Evolutionary conservation across 192 early-diverging fungal species (phyloP).

Genomic region (Coemansia sp.): DNA sequence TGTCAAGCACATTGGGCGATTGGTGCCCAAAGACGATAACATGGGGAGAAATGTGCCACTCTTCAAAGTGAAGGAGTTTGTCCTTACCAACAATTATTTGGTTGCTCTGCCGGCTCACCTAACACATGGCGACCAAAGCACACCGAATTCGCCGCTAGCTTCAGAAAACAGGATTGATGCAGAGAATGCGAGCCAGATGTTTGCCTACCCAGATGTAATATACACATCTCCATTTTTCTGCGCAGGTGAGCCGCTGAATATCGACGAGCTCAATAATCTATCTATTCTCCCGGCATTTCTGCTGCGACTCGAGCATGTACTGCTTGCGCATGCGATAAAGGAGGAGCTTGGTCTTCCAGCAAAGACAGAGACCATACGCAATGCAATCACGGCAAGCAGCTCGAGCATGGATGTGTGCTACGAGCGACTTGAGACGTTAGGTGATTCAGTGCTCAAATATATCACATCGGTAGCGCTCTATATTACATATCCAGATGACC

Average conservation of each 20-base stretch:
- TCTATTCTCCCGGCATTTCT: constrained; percentile 66
- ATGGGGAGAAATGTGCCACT: constrained; percentile 28
- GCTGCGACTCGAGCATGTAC: constrained; percentile 58
- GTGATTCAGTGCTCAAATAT: constrained; percentile 88
- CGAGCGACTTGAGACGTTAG: constrained; percentile 86
- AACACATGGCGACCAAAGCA: not conserved
- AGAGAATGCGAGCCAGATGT: not conserved
- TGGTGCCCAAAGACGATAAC: constrained; percentile 13
- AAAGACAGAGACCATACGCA: constrained; percentile 50
- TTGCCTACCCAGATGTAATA: constrained; percentile 22
- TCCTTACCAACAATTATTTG: constrained; percentile 32
- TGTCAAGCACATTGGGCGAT: constrained; percentile 19
- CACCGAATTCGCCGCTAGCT: not conserved
- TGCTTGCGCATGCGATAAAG: constrained; percentile 55
- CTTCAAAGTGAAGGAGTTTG: constrained; percentile 21
- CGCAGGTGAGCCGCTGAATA: constrained; percentile 23
- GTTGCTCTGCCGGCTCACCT: not conserved
- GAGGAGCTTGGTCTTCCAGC: constrained; percentile 43
- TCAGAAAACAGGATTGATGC: not conserved
- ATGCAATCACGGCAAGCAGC: constrained; percentile 74
- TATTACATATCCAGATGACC: constrained; percentile 66
- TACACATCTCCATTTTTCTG: constrained; percentile 53
- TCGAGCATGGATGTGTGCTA: constrained; percentile 72
- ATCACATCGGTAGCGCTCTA: constrained; percentile 72
- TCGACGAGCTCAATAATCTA: constrained; percentile 24